Evolutionary conservation across 192 early-diverging fungal genomes (phyloP).

Genomic region (Entomortierella beljakovae): DNA sequence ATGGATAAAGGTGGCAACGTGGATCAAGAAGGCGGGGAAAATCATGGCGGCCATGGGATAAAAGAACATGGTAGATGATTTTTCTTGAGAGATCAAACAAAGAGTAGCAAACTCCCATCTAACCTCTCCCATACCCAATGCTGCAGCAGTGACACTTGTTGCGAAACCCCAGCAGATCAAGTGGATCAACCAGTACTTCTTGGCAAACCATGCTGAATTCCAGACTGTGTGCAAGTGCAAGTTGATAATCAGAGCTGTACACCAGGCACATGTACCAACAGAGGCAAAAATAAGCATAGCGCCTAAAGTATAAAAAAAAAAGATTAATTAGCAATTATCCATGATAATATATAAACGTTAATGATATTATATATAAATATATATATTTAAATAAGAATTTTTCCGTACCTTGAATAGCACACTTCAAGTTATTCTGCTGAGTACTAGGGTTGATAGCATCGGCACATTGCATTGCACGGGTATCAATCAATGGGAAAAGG

Average conservation of each 20-base stretch:
- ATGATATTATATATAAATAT: too few relatives aligned
- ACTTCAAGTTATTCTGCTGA: slow-evolving; percentile 58
- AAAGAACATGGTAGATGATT: slow-evolving; percentile 58
- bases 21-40: slow-evolving; percentile 59
- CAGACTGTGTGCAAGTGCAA: slow-evolving; percentile 67
- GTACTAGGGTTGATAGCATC: slow-evolving; percentile 49
- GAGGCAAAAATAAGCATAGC: slow-evolving; percentile 62
- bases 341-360: too few relatives aligned
- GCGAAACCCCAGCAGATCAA: slow-evolving; percentile 63
- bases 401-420: slow-evolving; percentile 66
- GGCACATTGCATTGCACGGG: slow-evolving; percentile 57
- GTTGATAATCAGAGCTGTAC: slow-evolving; percentile 59
- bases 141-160: slow-evolving; percentile 41
- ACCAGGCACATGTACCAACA: slow-evolving; percentile 55
- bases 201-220: slow-evolving; percentile 62
- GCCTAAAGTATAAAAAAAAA: slow-evolving; percentile 32
- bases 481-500: slow-evolving; percentile 59
- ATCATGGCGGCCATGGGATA: slow-evolving; percentile 65
- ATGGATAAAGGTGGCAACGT: slow-evolving; percentile 62
- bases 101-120: slow-evolving; percentile 63
- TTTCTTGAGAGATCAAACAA: slow-evolving; percentile 59
- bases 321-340: too few relatives aligned
- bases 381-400: neutral
- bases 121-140: slow-evolving; percentile 54
- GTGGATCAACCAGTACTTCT: slow-evolving; percentile 54